A percentile compares a stretch with the other conserved stretches of the same genome.
phyloP scores from a whole-genome alignment of 2,329 filamentous ascomycete species.

The Cladosporium sp. region DNA sequence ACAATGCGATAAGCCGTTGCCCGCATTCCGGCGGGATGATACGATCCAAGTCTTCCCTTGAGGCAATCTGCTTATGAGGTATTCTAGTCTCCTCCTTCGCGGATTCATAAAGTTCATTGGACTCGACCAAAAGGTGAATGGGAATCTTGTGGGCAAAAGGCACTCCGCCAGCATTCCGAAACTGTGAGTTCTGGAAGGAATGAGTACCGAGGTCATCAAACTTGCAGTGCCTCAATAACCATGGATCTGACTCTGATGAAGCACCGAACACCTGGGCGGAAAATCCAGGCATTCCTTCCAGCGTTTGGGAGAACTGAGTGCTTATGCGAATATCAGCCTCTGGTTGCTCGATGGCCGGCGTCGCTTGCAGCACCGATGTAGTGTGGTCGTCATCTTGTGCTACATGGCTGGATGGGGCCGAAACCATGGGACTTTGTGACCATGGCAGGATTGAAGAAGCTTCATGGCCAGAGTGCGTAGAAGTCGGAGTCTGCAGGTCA shows the following conservation, averaged over 20 bases:
- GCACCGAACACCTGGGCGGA: slow-evolving; percentile 4
- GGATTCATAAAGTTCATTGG: neutral
- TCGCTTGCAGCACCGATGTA: neutral
- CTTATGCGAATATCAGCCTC: slow-evolving; percentile 5
- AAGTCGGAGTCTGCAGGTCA: neutral
- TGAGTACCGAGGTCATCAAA: slow-evolving; percentile 7
- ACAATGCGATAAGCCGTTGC: slow-evolving; percentile 6
- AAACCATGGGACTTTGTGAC: slow-evolving; percentile 1
- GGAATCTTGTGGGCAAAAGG: slow-evolving; percentile 7
- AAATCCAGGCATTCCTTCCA: slow-evolving; percentile 1
- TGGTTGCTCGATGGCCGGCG: neutral
- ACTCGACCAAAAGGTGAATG: slow-evolving; percentile 4
- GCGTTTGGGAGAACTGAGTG: slow-evolving; percentile 7
- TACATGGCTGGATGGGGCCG: neutral
- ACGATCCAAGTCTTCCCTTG: neutral
- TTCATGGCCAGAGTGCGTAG: neutral
- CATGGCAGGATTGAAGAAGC: neutral
- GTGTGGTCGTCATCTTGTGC: neutral
- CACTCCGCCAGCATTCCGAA: slow-evolving; percentile 7
- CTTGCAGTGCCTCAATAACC: slow-evolving; percentile 5
- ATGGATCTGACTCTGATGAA: slow-evolving; percentile 4
- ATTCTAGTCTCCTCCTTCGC: slow-evolving; percentile 3
- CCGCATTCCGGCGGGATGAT: slow-evolving; percentile 3
- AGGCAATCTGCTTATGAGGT: slow-evolving; percentile 4
- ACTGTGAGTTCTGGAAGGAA: slow-evolving; percentile 5